Base-by-base conservation (phyloP, 2,329 filamentous ascomycete genomes). In the Ascochyta lentis region DNA sequence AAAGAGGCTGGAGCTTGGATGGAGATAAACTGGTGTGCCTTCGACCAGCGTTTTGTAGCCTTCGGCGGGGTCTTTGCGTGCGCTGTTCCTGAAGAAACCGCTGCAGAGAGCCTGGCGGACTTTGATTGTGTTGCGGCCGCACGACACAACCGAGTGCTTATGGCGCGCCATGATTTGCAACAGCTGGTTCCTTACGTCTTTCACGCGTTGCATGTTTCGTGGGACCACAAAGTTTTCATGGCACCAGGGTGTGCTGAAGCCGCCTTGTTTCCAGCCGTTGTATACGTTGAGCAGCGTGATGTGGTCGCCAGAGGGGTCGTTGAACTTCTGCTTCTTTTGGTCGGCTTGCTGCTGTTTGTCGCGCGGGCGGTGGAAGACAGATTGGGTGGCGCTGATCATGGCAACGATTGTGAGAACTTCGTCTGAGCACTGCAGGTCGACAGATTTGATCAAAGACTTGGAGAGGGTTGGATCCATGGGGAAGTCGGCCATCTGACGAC, bases 161-260 rank as follows among this genome's bases (percentile, higher is more conserved):
- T 98, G 95, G 6, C 95, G 87, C 52, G 95, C 86, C 89, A 99
- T 96, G 75, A 99, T 98, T 66, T 90, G 91, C 49, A 94, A 86
- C 3, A 99, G 84, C 76, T 99, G 95, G 58, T 96, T 89, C 16
- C 95, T 87, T 0, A 99, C 92, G 73, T 99, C 95, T 74, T 94
- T 91, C 9, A 92, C 93, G 10, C 94, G 89, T 55, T 87, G 86
- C 85, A 99, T 96, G 31, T 88, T 88, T 2, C 93, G 86, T 4
- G 92, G 92, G 73, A 98, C 93, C 73, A 99, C 95, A 74, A 96
- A 99, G 76, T 99, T 97, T 71, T 99, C 96, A 65, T 92, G 94
- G 73, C 95, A 98, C 95, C 95, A 99, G 0, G 93, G 88, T 54
- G 87, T 91, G 45, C 87, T 90, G 77, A 86, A 96, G 6, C 89